Base-by-base conservation (phyloP, 1,284 basidiomycete species). In the Ceratobasidium sp. region DNA sequence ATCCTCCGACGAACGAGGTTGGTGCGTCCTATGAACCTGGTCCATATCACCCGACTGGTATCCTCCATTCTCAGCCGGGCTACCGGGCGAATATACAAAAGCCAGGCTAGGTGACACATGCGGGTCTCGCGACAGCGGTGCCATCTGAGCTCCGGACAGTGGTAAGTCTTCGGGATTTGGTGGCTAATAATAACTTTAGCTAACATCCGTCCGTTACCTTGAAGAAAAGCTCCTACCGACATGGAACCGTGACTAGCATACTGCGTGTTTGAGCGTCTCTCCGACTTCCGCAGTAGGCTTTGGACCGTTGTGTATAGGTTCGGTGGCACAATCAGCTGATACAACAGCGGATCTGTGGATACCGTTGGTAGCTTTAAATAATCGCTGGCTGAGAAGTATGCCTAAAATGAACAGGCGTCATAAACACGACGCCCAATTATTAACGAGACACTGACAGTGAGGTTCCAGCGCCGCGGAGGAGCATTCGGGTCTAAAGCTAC, bases 321-420 rank as follows among this genome's bases (percentile, higher is more conserved):
- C 10, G 55, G 52, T n/a, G 73, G 73, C 16, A 74, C 70, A n/a
- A 52, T 50, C 41, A 74, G 52, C 16, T 32, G 60, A 4, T 58
- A 53, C n/a, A 74, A 53, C 28, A 71, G n/a, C 9, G 36, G 9
- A 50, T 74, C 73, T 18, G 62, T 59, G 8, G 72, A 58, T 4
- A 70, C 46, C 21, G 70, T 74, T 26, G 61, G 62, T 21, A 74
- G 46, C 18, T 57, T 16, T 23, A 64, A 39, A 26, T 58, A 59
- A 26, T 53, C 73, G 30, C 64, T 59, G 21, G 61, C 73, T 32
- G 55, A 41, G 41, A 74, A 74, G 70, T 74, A 74, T 28, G 73
- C 73, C 73, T 74, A 36, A 23, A 50, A 21, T 10, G 32, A 10
- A 45, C 18, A 21, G 9, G 36, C 53, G 23, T 26, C 5, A 16